A percentile compares a stretch with the other conserved stretches of the same genome.
These are phyloP conservation scores for Rhodotorula paludigena DNA, from an alignment of 768 basidiomycete species.

Conservation along the genomic window DNA sequence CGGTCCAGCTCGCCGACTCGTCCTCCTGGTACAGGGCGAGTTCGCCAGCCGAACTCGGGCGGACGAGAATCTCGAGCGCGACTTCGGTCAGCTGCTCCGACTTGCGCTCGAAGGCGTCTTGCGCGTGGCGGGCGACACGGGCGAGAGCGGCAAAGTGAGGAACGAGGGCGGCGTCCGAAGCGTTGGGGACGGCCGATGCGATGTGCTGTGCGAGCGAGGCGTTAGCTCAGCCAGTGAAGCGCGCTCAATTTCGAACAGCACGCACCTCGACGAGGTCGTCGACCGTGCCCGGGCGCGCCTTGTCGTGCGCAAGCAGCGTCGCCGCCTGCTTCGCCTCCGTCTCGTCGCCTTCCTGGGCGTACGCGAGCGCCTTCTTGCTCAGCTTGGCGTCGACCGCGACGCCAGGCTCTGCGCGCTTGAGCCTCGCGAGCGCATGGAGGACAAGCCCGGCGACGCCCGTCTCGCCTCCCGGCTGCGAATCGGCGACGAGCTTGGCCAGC, in stretches of 20 bases:
- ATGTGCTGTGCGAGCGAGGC: conserved; percentile 55
- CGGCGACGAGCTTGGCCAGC: conserved; percentile 66
- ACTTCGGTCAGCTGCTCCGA: conserved; percentile 70
- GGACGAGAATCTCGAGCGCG: conserved; percentile 49
- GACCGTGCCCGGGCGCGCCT: neutral
- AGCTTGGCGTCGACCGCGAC: conserved; percentile 18
- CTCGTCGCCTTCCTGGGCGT: conserved; percentile 8
- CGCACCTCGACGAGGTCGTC: conserved; percentile 39
- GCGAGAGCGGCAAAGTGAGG: conserved; percentile 67
- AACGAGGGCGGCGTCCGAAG: conserved; percentile 56
- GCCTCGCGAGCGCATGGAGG: conserved; percentile 46
- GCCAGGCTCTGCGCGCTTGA: conserved; percentile 13
- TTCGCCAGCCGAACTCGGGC: conserved; percentile 32
- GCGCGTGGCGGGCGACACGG: conserved; percentile 65
- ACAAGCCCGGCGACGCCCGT: conserved; percentile 58
- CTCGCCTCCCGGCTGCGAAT: conserved; percentile 53
- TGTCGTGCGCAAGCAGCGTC: conserved; percentile 37
- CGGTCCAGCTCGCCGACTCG: conserved; percentile 65
- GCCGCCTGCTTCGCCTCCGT: conserved; percentile 41
- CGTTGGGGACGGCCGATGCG: conserved; percentile 54
- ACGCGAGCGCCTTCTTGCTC: conserved; percentile 4
- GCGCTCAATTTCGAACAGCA: neutral
- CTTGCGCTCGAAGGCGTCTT: conserved; percentile 69
- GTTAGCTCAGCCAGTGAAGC: too few relatives aligned
- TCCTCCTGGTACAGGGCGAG: conserved; percentile 45